Conservation (phyloP, 139 green algal genomes). For the Gonium pectorale region DNA sequence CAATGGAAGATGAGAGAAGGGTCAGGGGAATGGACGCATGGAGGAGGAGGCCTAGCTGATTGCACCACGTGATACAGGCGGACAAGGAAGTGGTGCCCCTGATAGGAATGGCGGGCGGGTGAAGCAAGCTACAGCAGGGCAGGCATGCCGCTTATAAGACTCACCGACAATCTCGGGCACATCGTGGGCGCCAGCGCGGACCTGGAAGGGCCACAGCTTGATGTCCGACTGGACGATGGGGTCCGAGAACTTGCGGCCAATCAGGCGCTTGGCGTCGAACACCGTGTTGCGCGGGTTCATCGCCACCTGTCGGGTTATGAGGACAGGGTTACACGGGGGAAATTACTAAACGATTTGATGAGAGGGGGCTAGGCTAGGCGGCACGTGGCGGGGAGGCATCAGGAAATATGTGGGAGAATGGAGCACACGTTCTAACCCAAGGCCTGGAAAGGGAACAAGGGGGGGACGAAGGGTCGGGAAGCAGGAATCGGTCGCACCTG, state of each 20-base stretch:
- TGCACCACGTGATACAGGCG: too few species aligned
- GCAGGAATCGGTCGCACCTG: slow-evolving; percentile 73
- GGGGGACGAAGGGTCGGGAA: background rate
- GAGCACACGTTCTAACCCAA: background rate
- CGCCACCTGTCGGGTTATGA: slow-evolving; percentile 30
- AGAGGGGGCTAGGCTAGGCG: too few species aligned
- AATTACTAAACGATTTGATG: too few species aligned
- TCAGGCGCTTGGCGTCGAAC: slow-evolving; percentile 98
- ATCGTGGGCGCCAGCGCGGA: slow-evolving; percentile 44
- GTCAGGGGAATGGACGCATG: background rate
- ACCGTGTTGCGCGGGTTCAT: slow-evolving; percentile 87
- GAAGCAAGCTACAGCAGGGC: too few species aligned
- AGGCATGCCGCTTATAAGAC: too few species aligned
- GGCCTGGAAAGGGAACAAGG: background rate
- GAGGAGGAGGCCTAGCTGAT: background rate
- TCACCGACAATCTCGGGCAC: slow-evolving; percentile 53
- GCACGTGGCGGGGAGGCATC: too few species aligned
- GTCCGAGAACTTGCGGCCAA: slow-evolving; percentile 82
- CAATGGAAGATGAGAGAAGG: background rate
- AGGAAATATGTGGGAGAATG: background rate
- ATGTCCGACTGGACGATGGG: slow-evolving; percentile 90
- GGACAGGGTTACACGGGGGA: too few species aligned
- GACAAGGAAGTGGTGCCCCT: too few species aligned
- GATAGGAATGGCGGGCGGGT: too few species aligned
- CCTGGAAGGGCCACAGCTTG: slow-evolving; percentile 92